These are phyloP conservation scores for Talaromyces amestolkiae DNA, from an alignment of 2,329 filamentous ascomycete species.

Conservation along the genomic window DNA sequence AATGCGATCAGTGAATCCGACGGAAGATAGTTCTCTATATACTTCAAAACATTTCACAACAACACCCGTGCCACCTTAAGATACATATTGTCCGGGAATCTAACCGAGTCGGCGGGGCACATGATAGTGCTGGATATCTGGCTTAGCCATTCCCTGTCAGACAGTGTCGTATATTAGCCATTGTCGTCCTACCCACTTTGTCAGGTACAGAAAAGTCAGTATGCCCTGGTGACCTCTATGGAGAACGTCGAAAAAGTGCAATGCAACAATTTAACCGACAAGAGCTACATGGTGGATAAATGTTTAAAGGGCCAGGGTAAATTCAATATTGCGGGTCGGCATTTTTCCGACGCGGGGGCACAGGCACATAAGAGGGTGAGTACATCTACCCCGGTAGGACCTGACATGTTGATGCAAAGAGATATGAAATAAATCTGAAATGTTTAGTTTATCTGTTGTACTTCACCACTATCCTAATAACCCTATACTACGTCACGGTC, in stretches of 20 bases:
- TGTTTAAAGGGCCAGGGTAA: neutral
- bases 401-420: no score
- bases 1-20: neutral
- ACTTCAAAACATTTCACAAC: neutral
- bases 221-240: neutral
- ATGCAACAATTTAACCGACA: constrained; percentile 44
- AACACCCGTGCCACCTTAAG: neutral
- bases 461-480: neutral
- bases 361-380: neutral
- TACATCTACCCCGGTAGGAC: neutral
- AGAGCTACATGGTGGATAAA: neutral
- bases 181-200: constrained; percentile 42
- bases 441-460: neutral
- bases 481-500: neutral
- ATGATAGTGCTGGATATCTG: neutral
- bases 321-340: neutral
- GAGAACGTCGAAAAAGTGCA: neutral
- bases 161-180: neutral
- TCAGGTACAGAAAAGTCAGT: constrained; percentile 47
- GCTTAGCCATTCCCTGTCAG: neutral
- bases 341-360: neutral
- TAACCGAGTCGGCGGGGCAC: constrained; percentile 16
- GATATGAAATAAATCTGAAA: no score
- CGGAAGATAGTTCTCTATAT: neutral
- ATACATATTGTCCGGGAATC: neutral